phyloP scores from a whole-genome alignment of 148 eudicot genomes.

The Vaccinium corymbosum region DNA sequence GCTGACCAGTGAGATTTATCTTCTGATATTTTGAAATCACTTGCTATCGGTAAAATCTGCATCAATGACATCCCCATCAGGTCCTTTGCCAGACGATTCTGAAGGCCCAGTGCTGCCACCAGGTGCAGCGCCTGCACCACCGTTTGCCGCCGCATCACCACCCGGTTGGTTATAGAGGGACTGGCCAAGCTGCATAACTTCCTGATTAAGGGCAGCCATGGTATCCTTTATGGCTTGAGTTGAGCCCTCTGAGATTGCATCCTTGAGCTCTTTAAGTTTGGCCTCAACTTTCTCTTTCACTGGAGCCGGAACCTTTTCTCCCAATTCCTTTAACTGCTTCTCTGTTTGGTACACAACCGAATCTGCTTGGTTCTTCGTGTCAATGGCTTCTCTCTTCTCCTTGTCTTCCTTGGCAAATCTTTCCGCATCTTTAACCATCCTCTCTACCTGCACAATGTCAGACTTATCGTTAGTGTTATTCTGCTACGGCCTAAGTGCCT shows the following conservation, averaged over 20 bases:
- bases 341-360: conserved; percentile 51
- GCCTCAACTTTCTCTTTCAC: conserved; percentile 46
- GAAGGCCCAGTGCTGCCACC: conserved; percentile 24
- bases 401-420: conserved; percentile 42
- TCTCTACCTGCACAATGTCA: conserved; percentile 35
- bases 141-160: conserved; percentile 21
- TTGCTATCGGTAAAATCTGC: conserved; percentile 39
- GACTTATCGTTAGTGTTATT: neutral
- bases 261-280: conserved; percentile 39
- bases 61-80: conserved; percentile 46
- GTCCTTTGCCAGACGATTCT: conserved; percentile 30
- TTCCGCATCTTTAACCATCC: conserved; percentile 44
- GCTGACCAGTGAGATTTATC: neutral
- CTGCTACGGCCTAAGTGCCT: neutral
- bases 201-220: conserved; percentile 44
- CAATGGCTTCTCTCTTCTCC: conserved; percentile 47
- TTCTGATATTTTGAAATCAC: neutral
- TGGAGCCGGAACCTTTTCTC: conserved; percentile 44
- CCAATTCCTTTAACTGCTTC: conserved; percentile 49
- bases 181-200: conserved; percentile 50
- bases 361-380: conserved; percentile 49
- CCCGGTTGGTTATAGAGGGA: conserved; percentile 43
- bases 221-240: conserved; percentile 43
- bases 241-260: conserved; percentile 36
- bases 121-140: conserved; percentile 30